Evolutionary conservation across 2,329 filamentous ascomycete species (phyloP).

Genomic region (Ophiostoma triangulosporum): DNA sequence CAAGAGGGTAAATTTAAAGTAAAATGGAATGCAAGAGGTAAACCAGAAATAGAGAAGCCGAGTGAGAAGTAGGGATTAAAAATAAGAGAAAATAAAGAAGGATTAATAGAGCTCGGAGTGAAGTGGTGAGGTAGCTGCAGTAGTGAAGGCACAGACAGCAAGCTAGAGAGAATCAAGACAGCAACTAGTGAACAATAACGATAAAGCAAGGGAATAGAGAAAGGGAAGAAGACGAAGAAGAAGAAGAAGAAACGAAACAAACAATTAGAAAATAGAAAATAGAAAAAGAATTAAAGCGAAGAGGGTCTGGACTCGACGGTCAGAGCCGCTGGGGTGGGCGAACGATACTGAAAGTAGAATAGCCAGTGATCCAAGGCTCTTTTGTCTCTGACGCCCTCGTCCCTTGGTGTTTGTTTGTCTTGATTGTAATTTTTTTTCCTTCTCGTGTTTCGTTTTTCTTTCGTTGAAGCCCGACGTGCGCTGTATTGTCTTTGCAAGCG

Average conservation of each 20-base stretch:
- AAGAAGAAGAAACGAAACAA: neutral
- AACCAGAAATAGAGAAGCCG: neutral
- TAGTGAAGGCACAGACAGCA: neutral
- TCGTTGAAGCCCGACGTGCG: neutral
- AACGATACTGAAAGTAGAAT: conserved; percentile 5
- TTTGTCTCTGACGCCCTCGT: neutral
- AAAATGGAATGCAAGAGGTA: neutral
- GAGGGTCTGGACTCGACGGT: neutral
- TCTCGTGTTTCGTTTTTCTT: neutral
- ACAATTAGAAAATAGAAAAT: neutral
- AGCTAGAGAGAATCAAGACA: too few relatives aligned
- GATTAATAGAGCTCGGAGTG: neutral
- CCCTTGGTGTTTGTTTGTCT: neutral
- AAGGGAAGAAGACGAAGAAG: neutral
- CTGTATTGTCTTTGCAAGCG: neutral
- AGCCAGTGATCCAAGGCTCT: neutral
- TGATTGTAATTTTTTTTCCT: neutral
- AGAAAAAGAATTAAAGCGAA: neutral
- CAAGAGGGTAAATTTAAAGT: conserved; percentile 3
- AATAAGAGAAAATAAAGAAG: neutral
- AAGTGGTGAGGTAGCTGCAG: neutral
- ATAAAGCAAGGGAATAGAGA: neutral
- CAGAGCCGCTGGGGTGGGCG: conserved; percentile 1
- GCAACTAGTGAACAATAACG: neutral
- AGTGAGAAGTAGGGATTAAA: neutral